phyloP scores from a whole-genome alignment of 1,284 basidiomycete species.

The Sanguinoderma infundibulare region DNA sequence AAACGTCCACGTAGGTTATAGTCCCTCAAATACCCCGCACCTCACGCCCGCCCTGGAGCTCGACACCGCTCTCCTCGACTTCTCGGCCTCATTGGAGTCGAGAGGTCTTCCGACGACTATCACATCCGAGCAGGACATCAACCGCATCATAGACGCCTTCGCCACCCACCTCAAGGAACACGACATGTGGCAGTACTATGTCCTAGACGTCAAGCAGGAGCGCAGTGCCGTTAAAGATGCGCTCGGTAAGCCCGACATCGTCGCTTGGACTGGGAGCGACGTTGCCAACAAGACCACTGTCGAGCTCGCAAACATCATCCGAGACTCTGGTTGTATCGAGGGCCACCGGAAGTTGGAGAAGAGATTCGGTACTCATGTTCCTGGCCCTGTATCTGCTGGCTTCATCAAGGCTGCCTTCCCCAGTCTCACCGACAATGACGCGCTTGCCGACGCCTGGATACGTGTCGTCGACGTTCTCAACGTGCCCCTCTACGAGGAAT shows the following conservation, averaged over 20 bases:
- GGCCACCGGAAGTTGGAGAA: constrained; percentile 64
- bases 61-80: constrained; percentile 82
- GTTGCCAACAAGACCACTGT: constrained; percentile 63
- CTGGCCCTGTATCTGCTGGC: constrained; percentile 65
- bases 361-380: constrained; percentile 71
- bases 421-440: constrained; percentile 48
- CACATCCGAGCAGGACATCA: constrained; percentile 69
- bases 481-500: constrained; percentile 85
- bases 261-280: constrained; percentile 60
- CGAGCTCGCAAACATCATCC: constrained; percentile 71
- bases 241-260: constrained; percentile 47
- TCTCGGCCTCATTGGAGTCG: constrained; percentile 68
- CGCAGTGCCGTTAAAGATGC: constrained; percentile 57
- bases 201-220: constrained; percentile 73
- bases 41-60: constrained; percentile 87
- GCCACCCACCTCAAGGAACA: constrained; percentile 62
- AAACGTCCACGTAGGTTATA: constrained; percentile 65
- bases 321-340: constrained; percentile 55
- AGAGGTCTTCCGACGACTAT: constrained; percentile 78
- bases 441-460: constrained; percentile 73
- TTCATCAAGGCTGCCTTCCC: constrained; percentile 74
- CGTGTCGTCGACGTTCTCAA: constrained; percentile 86
- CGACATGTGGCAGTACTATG: constrained; percentile 92
- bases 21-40: constrained; percentile 88
- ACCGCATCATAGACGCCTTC: constrained; percentile 68